Percentiles rank a stretch among this genome's conserved stretches.
Evolutionary conservation across 371 early-diverging fungal genomes (phyloP).

Genomic region (Mortierella sp.): DNA sequence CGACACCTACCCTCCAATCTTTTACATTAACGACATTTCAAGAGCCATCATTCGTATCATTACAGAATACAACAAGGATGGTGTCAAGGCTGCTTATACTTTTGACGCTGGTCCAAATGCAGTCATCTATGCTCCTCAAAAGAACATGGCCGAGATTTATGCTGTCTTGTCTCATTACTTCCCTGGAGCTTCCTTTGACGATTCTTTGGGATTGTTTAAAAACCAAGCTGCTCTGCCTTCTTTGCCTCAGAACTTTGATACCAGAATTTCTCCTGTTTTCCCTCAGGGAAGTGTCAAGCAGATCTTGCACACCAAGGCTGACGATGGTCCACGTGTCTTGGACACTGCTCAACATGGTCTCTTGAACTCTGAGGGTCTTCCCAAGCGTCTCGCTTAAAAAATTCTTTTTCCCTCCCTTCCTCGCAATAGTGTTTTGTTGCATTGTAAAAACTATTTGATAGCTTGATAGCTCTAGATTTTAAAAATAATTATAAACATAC

Average conservation of each 20-base stretch:
- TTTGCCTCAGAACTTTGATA: slow-evolving; percentile 60
- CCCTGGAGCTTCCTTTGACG: slow-evolving; percentile 79
- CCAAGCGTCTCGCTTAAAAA: slow-evolving; percentile 58
- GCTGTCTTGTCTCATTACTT: slow-evolving; percentile 87
- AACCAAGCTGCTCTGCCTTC: slow-evolving; percentile 58
- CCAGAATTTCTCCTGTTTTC: slow-evolving; percentile 73
- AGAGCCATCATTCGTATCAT: slow-evolving; percentile 89
- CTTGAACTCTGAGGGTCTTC: slow-evolving; percentile 69
- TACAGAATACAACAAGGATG: slow-evolving; percentile 88
- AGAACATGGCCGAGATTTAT: slow-evolving; percentile 87
- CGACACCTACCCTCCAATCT: slow-evolving; percentile 95
- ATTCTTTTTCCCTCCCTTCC: not conserved
- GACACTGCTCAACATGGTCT: slow-evolving; percentile 67
- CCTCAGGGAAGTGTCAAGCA: slow-evolving; percentile 84
- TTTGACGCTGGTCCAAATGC: slow-evolving; percentile 99
- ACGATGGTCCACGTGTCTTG: slow-evolving; percentile 93
- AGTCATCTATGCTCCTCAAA: slow-evolving; percentile 90
- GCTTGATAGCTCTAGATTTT: too few species aligned
- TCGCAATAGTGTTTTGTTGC: too few species aligned
- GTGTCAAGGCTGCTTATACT: slow-evolving; percentile 86
- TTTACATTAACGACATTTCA: slow-evolving; percentile 96
- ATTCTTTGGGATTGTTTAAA: slow-evolving; percentile 69
- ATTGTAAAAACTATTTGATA: too few species aligned
- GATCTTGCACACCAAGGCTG: slow-evolving; percentile 90
- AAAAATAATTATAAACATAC: not conserved